Conservation (phyloP, 768 basidiomycete species). For the Kwoniella botswanensis region DNA sequence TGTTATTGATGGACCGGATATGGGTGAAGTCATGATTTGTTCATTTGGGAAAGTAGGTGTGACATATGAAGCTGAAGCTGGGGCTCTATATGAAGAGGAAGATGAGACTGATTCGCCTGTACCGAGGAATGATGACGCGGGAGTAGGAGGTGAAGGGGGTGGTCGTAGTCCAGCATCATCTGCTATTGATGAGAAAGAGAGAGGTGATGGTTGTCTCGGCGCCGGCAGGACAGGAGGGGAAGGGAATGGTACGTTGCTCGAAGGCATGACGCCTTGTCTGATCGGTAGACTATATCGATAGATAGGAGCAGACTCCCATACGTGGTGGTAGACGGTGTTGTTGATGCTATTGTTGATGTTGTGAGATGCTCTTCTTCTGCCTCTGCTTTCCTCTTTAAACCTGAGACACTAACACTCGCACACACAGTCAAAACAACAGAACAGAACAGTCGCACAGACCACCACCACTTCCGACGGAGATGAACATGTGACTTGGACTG, state of each 20-base stretch:
- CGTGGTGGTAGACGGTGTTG: too few relatives aligned
- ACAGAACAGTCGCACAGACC: neutral
- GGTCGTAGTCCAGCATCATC: conserved; percentile 16
- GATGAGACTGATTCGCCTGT: conserved; percentile 9
- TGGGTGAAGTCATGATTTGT: neutral
- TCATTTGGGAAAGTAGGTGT: conserved; percentile 16
- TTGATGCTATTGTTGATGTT: too few relatives aligned
- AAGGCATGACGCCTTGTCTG: neutral
- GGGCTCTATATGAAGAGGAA: conserved; percentile 9
- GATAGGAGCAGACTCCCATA: too few relatives aligned
- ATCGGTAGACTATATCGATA: too few relatives aligned
- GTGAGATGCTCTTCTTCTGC: too few relatives aligned
- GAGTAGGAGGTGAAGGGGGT: conserved; percentile 16
- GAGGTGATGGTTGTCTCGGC: conserved; percentile 43
- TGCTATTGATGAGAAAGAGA: conserved; percentile 29
- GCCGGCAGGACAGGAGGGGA: conserved; percentile 35
- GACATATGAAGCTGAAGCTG: neutral
- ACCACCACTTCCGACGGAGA: neutral
- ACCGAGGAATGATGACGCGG: conserved; percentile 16
- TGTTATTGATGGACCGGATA: neutral
- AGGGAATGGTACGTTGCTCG: neutral
- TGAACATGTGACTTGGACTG: neutral
- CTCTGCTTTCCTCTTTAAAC: too few relatives aligned
- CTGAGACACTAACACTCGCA: too few relatives aligned
- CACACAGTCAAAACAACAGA: neutral